Evolutionary conservation across 2,329 filamentous ascomycete species (phyloP), one percentile per base, ranked within the genome.

Genomic region (Aspergillus ibericus): DNA sequence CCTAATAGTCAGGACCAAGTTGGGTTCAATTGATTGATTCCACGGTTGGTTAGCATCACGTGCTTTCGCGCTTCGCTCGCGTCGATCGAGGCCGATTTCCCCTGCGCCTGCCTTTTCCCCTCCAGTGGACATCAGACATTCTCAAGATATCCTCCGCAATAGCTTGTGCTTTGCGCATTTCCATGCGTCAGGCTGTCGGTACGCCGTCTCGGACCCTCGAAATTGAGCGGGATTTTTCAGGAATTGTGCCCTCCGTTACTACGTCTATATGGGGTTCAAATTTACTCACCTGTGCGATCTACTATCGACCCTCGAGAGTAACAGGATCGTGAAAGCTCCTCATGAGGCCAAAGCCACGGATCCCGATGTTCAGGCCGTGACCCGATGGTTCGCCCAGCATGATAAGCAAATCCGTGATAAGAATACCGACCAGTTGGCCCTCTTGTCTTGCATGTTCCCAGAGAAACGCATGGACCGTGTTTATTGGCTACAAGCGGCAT

Each of bases 401-500:
- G 83, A 84, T 5, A 72, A 74, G 15, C 74, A 75, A 1, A 81
- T 96, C 15, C 77, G 87, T 68, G 78, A 81, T 0, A 76, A 83
- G 7, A 79, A 82, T 27, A 85, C 84, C 1, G 78, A 87, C 66
- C 78, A 81, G 1, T 77, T 84, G 1, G 88, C 90, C 2, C 76
- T 96, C 1, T 78, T 96, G 0, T 93, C 90, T 1, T 87, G 88
- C 2, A 75, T 97, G 0, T 82, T 96, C 0, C 91, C 92, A 0
- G 88, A 92, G 62, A 87, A 83, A 63, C 82, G 92, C 54, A 87
- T 86, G 2, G 92, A 96, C 69, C 84, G 91, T 27, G 89, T 93
- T 1, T 96, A 93, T 70, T 83, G 81, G 36, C 80, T 96, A 1
- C 85, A 90, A 68, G 78, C 84, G 29, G 68, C 66, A 5, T 81